Evolutionary conservation across 306 rosid genomes (phyloP).

Genomic region (Malus asiatica): DNA sequence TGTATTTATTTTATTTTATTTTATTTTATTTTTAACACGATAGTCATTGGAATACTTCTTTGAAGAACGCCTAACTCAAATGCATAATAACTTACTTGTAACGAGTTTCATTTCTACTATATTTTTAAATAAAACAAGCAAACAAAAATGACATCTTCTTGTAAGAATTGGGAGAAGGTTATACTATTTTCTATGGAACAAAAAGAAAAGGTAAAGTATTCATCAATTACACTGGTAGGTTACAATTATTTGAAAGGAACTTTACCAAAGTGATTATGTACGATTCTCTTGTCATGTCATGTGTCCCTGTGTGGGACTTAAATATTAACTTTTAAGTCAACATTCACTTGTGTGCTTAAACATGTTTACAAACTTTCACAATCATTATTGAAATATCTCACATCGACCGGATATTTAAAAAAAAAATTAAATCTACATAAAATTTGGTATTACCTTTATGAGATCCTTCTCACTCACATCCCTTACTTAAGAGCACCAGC

Average conservation of each 20-base stretch:
- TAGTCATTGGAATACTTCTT: too few species aligned
- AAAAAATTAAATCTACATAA: too few species aligned
- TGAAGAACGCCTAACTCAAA: neutral
- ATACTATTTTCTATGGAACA: neutral
- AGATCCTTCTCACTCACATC: too few species aligned
- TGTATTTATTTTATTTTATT: too few species aligned
- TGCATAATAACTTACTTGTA: neutral
- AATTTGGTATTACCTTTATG: too few species aligned
- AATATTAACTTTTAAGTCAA: neutral
- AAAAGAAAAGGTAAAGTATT: neutral
- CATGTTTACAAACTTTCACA: neutral
- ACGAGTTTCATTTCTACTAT: too few species aligned
- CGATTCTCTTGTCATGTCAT: neutral
- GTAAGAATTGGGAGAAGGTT: too few species aligned
- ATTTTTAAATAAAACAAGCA: too few species aligned
- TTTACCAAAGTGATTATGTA: neutral
- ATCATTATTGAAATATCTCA: too few species aligned
- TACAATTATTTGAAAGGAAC: neutral
- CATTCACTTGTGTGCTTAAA: neutral
- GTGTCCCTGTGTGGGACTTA: neutral
- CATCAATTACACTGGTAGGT: neutral
- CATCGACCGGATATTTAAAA: accelerated
- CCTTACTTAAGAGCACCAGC: too few species aligned
- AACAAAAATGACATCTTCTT: neutral
- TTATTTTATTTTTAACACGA: too few species aligned